Evolutionary conservation across 495 filamentous ascomycete genomes (phyloP).

Genomic region (Mycothermus thermophilus): DNA sequence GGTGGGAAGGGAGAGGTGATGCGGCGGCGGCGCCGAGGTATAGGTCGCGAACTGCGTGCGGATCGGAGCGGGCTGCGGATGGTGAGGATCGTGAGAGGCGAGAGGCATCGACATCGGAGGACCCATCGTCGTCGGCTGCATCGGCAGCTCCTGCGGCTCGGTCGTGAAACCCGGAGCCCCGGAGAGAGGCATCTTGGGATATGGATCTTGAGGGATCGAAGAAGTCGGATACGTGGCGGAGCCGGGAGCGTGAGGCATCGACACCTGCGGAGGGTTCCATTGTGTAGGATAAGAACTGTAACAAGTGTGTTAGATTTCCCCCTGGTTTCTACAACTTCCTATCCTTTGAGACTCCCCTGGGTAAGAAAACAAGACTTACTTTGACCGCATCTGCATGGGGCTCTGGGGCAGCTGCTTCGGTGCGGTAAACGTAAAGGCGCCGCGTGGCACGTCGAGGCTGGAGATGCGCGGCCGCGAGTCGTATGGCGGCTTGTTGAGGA

Average conservation of each 20-base stretch:
- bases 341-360: no score
- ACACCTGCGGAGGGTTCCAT: conserved; percentile 26
- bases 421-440: conserved; percentile 41
- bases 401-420: conserved; percentile 35
- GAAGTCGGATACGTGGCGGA: conserved; percentile 28
- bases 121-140: conserved; percentile 37
- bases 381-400: conserved; percentile 39
- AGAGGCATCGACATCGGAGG: conserved; percentile 36
- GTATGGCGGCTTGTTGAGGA: conserved; percentile 35
- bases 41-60: conserved; percentile 35
- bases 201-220: conserved; percentile 29
- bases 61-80: conserved; percentile 28
- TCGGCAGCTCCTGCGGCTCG: conserved; percentile 35
- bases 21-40: conserved; percentile 26
- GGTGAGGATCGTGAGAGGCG: conserved; percentile 24
- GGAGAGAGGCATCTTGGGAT: conserved; percentile 33
- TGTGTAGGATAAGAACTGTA: conserved; percentile 21
- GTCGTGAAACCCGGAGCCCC: conserved; percentile 29
- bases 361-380: conserved; percentile 24
- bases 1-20: conserved; percentile 28
- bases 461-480: conserved; percentile 31
- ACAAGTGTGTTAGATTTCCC: conserved; percentile 5
- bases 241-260: conserved; percentile 27
- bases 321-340: background rate
- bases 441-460: conserved; percentile 35